Percentiles rank a stretch among this genome's conserved stretches.
phyloP scores from a whole-genome alignment of 805 yeast species.

The Saturnispora saitoi region DNA sequence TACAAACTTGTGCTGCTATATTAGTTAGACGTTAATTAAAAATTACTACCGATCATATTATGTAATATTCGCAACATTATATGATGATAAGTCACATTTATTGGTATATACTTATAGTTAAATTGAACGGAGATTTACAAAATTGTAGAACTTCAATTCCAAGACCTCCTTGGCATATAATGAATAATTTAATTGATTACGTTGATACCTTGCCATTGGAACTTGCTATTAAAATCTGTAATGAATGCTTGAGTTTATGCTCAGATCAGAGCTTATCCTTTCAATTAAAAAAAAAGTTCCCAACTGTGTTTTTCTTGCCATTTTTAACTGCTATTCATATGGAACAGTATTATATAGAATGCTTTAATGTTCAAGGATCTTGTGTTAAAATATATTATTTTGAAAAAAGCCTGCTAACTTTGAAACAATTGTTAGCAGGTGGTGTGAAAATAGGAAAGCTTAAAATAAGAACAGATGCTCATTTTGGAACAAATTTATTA shows the following conservation, averaged over 20 bases:
- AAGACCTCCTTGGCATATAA: no score
- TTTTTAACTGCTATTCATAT: not conserved
- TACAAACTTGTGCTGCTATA: no score
- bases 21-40: no score
- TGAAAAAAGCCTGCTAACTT: not conserved
- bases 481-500: not conserved
- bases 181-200: not conserved
- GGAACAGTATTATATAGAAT: not conserved
- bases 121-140: no score
- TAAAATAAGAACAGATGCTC: not conserved
- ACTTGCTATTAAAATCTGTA: not conserved
- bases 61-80: no score
- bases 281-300: not conserved
- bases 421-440: not conserved
- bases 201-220: constrained; percentile 1
- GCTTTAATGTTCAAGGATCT: not conserved
- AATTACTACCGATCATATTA: no score
- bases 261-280: constrained; percentile 3
- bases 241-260: constrained; percentile 2
- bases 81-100: no score
- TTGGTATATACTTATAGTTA: no score
- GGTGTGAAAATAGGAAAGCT: constrained; percentile 1
- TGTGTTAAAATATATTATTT: not conserved
- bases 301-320: not conserved
- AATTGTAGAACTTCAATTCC: no score